Conservation (phyloP, 768 basidiomycete species). For the Lactifluus echinatus region DNA sequence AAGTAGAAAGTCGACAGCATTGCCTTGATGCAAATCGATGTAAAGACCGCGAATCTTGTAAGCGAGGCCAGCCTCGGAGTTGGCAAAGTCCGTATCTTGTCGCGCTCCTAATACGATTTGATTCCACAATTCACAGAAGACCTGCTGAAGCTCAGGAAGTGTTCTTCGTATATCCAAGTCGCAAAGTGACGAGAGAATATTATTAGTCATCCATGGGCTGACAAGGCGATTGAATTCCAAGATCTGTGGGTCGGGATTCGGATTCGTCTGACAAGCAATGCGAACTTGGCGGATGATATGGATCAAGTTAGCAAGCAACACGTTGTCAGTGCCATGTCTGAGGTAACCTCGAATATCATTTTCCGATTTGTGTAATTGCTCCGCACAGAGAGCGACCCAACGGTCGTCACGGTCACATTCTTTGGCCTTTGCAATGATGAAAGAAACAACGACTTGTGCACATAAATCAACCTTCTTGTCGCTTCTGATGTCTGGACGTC, state of each 20-base stretch:
- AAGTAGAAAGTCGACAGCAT: too few relatives aligned
- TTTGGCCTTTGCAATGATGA: not conserved
- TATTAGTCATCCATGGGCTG: not conserved
- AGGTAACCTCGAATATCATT: not conserved
- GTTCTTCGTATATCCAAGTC: not conserved
- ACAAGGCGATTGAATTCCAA: not conserved
- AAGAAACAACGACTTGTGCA: not conserved
- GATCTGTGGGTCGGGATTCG: too few relatives aligned
- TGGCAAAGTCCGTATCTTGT: too few relatives aligned
- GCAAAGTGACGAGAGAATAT: not conserved
- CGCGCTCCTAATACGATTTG: not conserved
- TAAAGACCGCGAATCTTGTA: too few relatives aligned
- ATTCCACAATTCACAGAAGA: not conserved
- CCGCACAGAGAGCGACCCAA: not conserved
- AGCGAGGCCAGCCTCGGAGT: too few relatives aligned
- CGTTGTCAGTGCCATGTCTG: not conserved
- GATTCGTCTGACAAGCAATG: too few relatives aligned
- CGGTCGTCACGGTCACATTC: not conserved
- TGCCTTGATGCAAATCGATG: too few relatives aligned
- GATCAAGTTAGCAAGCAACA: not conserved
- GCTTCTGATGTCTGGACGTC: not conserved
- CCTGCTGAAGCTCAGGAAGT: not conserved
- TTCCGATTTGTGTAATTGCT: not conserved
- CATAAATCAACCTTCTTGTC: not conserved
- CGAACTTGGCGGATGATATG: not conserved